These are phyloP conservation scores for Penicillium mononematosum DNA, from an alignment of 495 filamentous ascomycete species.

Conservation along the genomic window DNA sequence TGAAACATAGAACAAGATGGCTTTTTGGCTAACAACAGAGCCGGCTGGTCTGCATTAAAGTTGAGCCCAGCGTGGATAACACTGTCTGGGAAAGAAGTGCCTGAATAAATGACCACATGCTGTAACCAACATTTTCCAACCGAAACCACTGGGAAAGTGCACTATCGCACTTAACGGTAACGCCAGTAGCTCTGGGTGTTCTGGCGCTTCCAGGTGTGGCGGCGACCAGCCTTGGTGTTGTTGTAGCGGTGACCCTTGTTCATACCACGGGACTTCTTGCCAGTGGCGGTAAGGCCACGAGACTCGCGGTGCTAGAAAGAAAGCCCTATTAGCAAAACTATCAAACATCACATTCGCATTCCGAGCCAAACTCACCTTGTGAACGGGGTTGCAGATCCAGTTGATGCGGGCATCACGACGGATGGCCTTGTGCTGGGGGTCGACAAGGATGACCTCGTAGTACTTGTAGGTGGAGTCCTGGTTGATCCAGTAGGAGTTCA, in stretches of 20 bases:
- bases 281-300: constrained; percentile 93
- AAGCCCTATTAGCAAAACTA: neutral
- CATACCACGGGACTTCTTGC: constrained; percentile 98
- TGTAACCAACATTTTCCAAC: constrained; percentile 38
- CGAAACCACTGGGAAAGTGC: constrained; percentile 26
- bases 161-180: constrained; percentile 59
- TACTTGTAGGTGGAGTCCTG: constrained; percentile 99
- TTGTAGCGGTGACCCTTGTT: constrained; percentile 98
- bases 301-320: constrained; percentile 78
- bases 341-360: neutral
- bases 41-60: constrained; percentile 44
- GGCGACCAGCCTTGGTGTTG: constrained; percentile 90
- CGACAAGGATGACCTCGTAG: constrained; percentile 99
- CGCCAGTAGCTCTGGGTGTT: constrained; percentile 96
- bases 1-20: constrained; percentile 37
- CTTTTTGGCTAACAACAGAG: constrained; percentile 49
- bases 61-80: constrained; percentile 35
- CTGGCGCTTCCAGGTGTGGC: constrained; percentile 99
- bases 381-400: constrained; percentile 99
- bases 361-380: constrained; percentile 64
- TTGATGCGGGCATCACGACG: constrained; percentile 98
- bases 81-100: constrained; percentile 36
- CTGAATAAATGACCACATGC: constrained; percentile 44
- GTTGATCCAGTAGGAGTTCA: constrained; percentile 99
- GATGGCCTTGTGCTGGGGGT: constrained; percentile 99